phyloP scores from a whole-genome alignment of 225 moss, liverwort and hornwort species.

The Asterella californica region DNA sequence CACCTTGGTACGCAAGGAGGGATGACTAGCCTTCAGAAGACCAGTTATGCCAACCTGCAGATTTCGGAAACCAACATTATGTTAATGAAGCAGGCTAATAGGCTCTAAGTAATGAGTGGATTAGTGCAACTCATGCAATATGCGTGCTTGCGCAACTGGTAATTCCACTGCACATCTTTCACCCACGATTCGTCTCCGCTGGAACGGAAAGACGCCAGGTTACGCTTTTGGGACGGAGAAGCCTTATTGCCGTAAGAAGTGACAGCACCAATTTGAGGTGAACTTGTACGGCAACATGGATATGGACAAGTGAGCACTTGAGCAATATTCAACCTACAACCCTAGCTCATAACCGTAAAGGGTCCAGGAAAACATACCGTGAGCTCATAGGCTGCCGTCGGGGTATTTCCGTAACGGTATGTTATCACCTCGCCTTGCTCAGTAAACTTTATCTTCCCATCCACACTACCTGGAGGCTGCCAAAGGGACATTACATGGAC shows the following conservation, averaged over 20 bases:
- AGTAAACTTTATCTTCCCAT: constrained; percentile 92
- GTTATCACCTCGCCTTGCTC: constrained; percentile 99
- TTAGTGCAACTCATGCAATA: neutral
- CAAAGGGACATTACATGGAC: constrained; percentile 7
- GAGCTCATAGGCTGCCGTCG: constrained; percentile 87
- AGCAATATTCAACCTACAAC: neutral
- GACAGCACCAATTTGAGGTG: neutral
- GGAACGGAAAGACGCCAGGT: neutral
- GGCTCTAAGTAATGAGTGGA: neutral
- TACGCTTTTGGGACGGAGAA: too few relatives aligned
- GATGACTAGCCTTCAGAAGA: constrained; percentile 88
- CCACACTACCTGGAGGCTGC: constrained; percentile 92
- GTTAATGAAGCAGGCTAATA: neutral
- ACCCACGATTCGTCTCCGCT: neutral
- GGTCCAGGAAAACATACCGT: constrained; percentile 53
- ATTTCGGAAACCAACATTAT: neutral
- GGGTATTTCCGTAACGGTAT: constrained; percentile 89
- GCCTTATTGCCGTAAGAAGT: too few relatives aligned
- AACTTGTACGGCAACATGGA: neutral
- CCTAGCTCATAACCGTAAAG: neutral
- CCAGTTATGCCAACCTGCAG: constrained; percentile 95
- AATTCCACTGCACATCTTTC: neutral
- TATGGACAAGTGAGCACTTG: neutral
- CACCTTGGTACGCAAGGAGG: constrained; percentile 52
- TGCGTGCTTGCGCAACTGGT: neutral